A percentile compares a stretch with the other conserved stretches of the same genome.
phyloP scores from a whole-genome alignment of 2,329 filamentous ascomycete genomes.

The Fusarium liriodendri region DNA sequence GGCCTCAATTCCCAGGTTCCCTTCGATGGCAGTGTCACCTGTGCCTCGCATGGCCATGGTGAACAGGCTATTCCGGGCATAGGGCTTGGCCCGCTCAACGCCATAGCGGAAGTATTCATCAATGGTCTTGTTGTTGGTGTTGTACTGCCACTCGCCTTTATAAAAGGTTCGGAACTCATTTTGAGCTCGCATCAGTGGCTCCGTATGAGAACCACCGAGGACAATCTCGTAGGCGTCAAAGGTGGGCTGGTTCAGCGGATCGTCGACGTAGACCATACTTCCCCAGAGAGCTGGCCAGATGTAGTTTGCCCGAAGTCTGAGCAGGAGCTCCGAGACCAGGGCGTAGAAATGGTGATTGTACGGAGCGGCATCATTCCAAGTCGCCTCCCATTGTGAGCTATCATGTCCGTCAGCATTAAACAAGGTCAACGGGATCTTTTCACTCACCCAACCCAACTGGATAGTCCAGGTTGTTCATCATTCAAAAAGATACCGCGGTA shows the following conservation, averaged over 20 bases:
- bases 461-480: slow-evolving; percentile 59
- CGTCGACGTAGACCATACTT: slow-evolving; percentile 78
- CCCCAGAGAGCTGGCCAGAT: slow-evolving; percentile 80
- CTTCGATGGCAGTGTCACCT: slow-evolving; percentile 71
- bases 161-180: slow-evolving; percentile 67
- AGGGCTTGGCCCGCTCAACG: slow-evolving; percentile 71
- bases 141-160: slow-evolving; percentile 75
- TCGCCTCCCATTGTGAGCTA: slow-evolving; percentile 54
- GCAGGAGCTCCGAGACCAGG: slow-evolving; percentile 76
- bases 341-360: slow-evolving; percentile 74
- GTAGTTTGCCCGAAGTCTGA: slow-evolving; percentile 78
- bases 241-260: slow-evolving; percentile 73
- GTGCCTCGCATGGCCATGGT: slow-evolving; percentile 79
- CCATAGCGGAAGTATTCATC: slow-evolving; percentile 76
- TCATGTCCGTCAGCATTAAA: not conserved
- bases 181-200: slow-evolving; percentile 74
- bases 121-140: slow-evolving; percentile 75
- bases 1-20: slow-evolving; percentile 57
- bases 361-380: slow-evolving; percentile 61
- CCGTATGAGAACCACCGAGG: slow-evolving; percentile 78
- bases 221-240: slow-evolving; percentile 81
- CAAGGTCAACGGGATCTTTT: not conserved
- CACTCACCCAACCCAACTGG: slow-evolving; percentile 59
- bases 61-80: slow-evolving; percentile 72
- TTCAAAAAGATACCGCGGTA: slow-evolving; percentile 73